Evolutionary conservation across 768 basidiomycete genomes (phyloP).

Genomic region (Rhodosporidiobolus odoratus): DNA sequence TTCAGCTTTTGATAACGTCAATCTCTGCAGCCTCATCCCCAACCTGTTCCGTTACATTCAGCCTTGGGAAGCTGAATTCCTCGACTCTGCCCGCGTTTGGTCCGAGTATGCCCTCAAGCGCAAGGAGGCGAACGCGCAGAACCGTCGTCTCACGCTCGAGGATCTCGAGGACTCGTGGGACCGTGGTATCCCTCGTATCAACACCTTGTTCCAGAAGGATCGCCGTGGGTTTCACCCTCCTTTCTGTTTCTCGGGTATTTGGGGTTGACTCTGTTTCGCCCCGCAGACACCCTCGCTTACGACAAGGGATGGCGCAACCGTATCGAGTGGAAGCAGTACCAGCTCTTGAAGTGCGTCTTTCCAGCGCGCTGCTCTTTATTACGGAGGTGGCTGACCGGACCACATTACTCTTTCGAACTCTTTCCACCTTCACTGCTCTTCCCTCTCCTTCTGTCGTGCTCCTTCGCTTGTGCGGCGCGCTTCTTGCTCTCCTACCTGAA

Average conservation of each 20-base stretch:
- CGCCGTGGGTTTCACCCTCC: slow-evolving; percentile 38
- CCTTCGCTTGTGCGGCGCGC: too few relatives aligned
- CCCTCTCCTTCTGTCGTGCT: too few relatives aligned
- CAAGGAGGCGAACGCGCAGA: slow-evolving; percentile 98
- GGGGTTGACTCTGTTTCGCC: slow-evolving; percentile 47
- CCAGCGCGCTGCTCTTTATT: not conserved
- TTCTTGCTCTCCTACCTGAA: too few relatives aligned
- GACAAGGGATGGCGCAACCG: slow-evolving; percentile 99
- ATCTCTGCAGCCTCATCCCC: slow-evolving; percentile 61
- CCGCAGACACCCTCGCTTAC: slow-evolving; percentile 85
- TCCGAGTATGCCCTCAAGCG: slow-evolving; percentile 99
- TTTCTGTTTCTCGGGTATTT: not conserved
- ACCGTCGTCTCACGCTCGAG: slow-evolving; percentile 90
- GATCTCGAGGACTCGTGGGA: slow-evolving; percentile 99
- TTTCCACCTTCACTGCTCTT: not conserved
- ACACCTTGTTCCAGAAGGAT: slow-evolving; percentile 98
- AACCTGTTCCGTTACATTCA: slow-evolving; percentile 78
- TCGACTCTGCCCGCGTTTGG: slow-evolving; percentile 98
- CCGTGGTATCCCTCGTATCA: slow-evolving; percentile 95
- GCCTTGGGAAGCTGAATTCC: slow-evolving; percentile 66
- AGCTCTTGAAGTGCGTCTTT: slow-evolving; percentile 62
- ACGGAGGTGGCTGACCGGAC: not conserved
- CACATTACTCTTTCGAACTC: not conserved
- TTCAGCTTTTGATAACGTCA: not conserved
- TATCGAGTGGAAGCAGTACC: slow-evolving; percentile 97